These are phyloP conservation scores for Phytophthora aleatoria DNA, from an alignment of 352 stramenopile genomes.

Conservation along the genomic window DNA sequence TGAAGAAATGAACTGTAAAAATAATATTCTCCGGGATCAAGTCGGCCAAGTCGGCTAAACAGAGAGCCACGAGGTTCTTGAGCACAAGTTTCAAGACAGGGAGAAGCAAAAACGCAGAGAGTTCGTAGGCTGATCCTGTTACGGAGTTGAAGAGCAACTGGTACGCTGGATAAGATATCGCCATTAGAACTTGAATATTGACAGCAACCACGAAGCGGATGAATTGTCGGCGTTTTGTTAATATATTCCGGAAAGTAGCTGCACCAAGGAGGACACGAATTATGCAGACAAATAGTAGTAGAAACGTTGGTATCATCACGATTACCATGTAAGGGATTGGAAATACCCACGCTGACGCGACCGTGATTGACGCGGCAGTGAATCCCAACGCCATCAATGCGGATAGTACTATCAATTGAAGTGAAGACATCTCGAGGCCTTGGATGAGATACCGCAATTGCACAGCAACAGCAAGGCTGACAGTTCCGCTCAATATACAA, in stretches of 20 bases:
- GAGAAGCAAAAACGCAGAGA: constrained; percentile 26
- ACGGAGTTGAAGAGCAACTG: constrained; percentile 22
- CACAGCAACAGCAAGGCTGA: constrained; percentile 3
- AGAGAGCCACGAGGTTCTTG: constrained; percentile 27
- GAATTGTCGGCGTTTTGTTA: constrained; percentile 14
- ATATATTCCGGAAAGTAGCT: constrained; percentile 3
- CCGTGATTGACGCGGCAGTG: neutral
- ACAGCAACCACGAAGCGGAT: constrained; percentile 5
- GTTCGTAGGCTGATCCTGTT: constrained; percentile 20
- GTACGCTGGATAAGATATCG: constrained; percentile 32
- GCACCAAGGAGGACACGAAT: constrained; percentile 8
- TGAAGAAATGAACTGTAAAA: constrained; percentile 39
- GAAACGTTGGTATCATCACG: constrained; percentile 7
- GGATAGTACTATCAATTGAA: constrained; percentile 10
- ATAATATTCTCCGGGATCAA: constrained; percentile 31
- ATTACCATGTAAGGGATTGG: constrained; percentile 34
- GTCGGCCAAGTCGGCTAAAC: constrained; percentile 16
- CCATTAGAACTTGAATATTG: constrained; percentile 16
- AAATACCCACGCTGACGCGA: constrained; percentile 18
- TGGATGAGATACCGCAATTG: constrained; percentile 15
- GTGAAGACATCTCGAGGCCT: constrained; percentile 2
- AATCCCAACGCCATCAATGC: constrained; percentile 7
- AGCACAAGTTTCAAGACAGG: constrained; percentile 31
- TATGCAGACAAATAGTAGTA: constrained; percentile 5
- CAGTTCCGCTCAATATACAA: neutral